phyloP scores from a whole-genome alignment of 257 asterid species.

The Nicotiana noctiflora region DNA sequence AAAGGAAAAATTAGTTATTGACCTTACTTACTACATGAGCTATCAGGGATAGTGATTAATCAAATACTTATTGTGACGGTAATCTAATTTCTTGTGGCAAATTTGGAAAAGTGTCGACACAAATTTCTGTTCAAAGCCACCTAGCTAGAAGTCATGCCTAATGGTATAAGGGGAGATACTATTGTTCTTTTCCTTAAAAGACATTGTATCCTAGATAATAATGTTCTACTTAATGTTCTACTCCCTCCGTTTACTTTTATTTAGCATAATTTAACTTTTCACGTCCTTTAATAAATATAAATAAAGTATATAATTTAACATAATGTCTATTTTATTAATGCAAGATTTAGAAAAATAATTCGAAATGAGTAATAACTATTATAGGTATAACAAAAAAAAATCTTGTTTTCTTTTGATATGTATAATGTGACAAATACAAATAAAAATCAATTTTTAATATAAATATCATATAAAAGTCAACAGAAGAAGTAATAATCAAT shows the following conservation, averaged over 20 bases:
- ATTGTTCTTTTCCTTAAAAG: not conserved
- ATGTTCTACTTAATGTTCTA: not conserved
- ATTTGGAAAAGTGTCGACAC: not conserved
- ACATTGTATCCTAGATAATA: not conserved
- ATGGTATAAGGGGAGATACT: not conserved
- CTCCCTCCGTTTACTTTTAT: too few relatives aligned
- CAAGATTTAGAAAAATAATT: too few relatives aligned
- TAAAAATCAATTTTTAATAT: too few relatives aligned
- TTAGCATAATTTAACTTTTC: too few relatives aligned
- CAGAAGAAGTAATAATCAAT: not conserved
- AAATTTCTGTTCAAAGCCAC: not conserved
- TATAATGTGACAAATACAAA: too few relatives aligned
- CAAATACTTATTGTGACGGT: not conserved
- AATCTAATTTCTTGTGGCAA: not conserved
- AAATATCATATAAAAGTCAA: too few relatives aligned
- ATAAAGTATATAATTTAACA: too few relatives aligned
- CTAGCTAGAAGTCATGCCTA: not conserved
- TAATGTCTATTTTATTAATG: too few relatives aligned
- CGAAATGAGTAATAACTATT: too few relatives aligned
- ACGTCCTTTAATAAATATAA: too few relatives aligned
- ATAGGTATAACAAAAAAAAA: too few relatives aligned
- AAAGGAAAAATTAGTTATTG: not conserved
- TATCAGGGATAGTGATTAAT: not conserved
- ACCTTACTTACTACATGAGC: not conserved
- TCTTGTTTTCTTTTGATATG: too few relatives aligned